Evolutionary conservation across 2,329 filamentous ascomycete species (phyloP), one percentile per base, ranked within the genome.

Genomic region (Pyrenophora graminea): DNA sequence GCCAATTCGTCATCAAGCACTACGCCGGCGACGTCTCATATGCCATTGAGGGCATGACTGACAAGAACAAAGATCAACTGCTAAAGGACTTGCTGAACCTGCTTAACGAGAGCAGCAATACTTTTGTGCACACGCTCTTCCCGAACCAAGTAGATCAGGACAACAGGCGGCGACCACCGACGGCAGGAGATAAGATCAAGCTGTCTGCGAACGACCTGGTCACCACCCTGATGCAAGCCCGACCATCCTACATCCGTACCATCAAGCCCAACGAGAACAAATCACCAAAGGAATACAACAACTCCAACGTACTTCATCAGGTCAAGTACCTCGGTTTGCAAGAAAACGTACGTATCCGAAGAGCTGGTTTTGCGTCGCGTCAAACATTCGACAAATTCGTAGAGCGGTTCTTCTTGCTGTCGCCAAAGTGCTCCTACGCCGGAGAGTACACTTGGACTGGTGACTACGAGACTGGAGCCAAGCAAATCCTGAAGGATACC

Each of bases 221-320:
- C 1, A 86, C 92, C 1, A 97, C 94, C 1, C 76, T 99, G 65
- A 97, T 97, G 92, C 96, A 97, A 76, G 93, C 91, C 49, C 90
- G 94, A 63, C 94, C 94, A 1, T 97, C 92, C 2, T 99, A 99
- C 70, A 99, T 99, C 65, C 90, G 94, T 71, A 99, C 94, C 0
- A 97, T 99, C 78, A 99, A 99, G 76, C 94, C 94, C 1, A 99
- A 99, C 78, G 94, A 99, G 76, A 97, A 97, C 79, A 99, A 97
- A 75, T 96, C 92, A 2, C 88, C 91, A 0, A 87, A 85, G 9
- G 94, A 99, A 71, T 99, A 96, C 74, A 97, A 96, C 64, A 82
- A 84, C 17, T 85, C 86, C 25, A 97, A 97, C 64, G 94, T 99
- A 17, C 81, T 97, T 66, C 94, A 99, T 80, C 94, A 99, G 73